These are phyloP conservation scores for Biscogniauxia marginata DNA, from an alignment of 2,329 filamentous ascomycete genomes.

Conservation along the genomic window DNA sequence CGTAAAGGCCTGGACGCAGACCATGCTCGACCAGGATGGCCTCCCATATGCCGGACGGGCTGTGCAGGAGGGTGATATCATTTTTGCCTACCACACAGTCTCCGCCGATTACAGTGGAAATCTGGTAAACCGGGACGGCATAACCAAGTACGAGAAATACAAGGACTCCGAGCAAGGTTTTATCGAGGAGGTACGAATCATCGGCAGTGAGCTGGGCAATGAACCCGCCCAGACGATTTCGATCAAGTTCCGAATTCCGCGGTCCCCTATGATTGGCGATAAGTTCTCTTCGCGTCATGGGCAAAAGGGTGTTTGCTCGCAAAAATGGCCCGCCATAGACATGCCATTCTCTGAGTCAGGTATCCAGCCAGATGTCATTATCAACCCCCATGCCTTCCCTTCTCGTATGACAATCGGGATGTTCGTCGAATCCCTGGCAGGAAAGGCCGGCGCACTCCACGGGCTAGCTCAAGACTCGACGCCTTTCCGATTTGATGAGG, in stretches of 20 bases:
- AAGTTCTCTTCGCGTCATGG: constrained; percentile 99
- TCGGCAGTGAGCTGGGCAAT: constrained; percentile 79
- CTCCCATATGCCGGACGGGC: constrained; percentile 77
- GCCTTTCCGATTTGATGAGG: constrained; percentile 90
- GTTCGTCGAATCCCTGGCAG: constrained; percentile 96
- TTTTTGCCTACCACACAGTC: constrained; percentile 89
- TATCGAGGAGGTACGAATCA: constrained; percentile 87
- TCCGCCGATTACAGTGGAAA: constrained; percentile 74
- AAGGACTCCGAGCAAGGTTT: constrained; percentile 88
- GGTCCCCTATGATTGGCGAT: constrained; percentile 91
- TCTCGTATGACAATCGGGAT: constrained; percentile 99
- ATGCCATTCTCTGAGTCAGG: constrained; percentile 97
- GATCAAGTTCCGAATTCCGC: constrained; percentile 88
- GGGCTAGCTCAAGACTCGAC: constrained; percentile 95
- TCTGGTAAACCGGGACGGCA: constrained; percentile 79
- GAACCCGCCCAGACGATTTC: constrained; percentile 86
- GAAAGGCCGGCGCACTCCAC: constrained; percentile 91
- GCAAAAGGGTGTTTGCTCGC: constrained; percentile 94
- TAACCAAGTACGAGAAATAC: constrained; percentile 89
- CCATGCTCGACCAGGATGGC: constrained; percentile 81
- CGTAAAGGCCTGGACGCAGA: constrained; percentile 68
- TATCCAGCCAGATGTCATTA: constrained; percentile 96
- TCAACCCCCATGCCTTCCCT: constrained; percentile 98
- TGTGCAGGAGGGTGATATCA: constrained; percentile 75
- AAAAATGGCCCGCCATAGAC: constrained; percentile 90